A percentile compares a stretch with the other conserved stretches of the same genome.
These are phyloP conservation scores for Chrysosporium keratinophilum DNA, from an alignment of 2,329 filamentous ascomycete genomes.

Conservation along the genomic window DNA sequence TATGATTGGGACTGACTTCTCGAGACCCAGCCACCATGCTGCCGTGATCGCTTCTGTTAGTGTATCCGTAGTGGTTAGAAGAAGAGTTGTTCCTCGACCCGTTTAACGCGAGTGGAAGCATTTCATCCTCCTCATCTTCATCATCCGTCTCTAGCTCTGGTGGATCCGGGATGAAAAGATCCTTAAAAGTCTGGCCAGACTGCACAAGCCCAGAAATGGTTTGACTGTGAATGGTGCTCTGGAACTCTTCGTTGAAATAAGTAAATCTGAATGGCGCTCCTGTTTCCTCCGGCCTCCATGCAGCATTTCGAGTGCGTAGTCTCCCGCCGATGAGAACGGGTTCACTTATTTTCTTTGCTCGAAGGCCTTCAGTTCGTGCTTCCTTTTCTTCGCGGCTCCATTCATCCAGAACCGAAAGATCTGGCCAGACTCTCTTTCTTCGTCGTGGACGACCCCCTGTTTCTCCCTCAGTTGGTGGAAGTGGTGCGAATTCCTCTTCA, in stretches of 20 bases:
- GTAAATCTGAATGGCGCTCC: constrained; percentile 91
- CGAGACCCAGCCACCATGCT: constrained; percentile 2
- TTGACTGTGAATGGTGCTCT: constrained; percentile 90
- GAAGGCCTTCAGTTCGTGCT: constrained; percentile 66
- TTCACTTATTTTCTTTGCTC: constrained; percentile 85
- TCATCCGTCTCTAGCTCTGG: constrained; percentile 56
- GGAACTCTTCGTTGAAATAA: constrained; percentile 96
- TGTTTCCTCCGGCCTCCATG: constrained; percentile 78
- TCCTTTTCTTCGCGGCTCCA: constrained; percentile 90
- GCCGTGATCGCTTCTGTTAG: constrained; percentile 15
- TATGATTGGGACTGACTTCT: constrained; percentile 23
- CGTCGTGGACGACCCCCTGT: constrained; percentile 43
- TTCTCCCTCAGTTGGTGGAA: constrained; percentile 38
- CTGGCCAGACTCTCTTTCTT: constrained; percentile 69
- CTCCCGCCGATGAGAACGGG: constrained; percentile 86
- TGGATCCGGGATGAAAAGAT: constrained; percentile 85
- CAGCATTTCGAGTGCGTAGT: constrained; percentile 64
- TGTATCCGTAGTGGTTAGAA: not conserved
- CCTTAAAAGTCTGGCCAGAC: constrained; percentile 68
- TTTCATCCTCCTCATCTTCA: constrained; percentile 45
- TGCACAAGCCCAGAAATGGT: constrained; percentile 89
- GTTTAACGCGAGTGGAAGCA: constrained; percentile 3
- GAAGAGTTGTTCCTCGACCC: constrained; percentile 7
- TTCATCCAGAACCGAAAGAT: constrained; percentile 71
- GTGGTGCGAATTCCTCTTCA: constrained; percentile 57